Percentiles rank a stretch among this genome's conserved stretches.
phyloP scores from a whole-genome alignment of 163 green algal species.

The Scenedesmus sp. region DNA sequence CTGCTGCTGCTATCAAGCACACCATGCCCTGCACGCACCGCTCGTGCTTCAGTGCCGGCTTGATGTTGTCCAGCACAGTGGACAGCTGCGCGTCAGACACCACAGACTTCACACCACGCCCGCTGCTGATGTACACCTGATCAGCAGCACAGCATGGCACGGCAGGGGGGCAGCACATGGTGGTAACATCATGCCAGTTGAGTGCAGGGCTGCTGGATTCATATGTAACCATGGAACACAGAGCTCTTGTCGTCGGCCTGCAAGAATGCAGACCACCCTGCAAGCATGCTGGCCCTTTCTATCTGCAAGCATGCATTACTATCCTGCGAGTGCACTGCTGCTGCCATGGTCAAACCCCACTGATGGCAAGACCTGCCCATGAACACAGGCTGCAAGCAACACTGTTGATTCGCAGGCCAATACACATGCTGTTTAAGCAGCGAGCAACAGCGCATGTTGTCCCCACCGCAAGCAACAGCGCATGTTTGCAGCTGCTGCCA shows the following conservation, averaged over 20 bases:
- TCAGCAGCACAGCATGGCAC: slow-evolving; percentile 22
- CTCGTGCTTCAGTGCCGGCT: slow-evolving; percentile 29
- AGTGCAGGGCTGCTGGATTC: neutral
- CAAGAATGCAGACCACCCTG: neutral
- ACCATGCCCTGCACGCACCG: neutral
- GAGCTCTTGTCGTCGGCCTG: neutral
- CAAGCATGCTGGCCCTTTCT: neutral
- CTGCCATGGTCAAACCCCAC: too few relatives aligned
- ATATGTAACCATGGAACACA: neutral
- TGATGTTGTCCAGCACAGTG: slow-evolving; percentile 44
- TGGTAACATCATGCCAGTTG: neutral
- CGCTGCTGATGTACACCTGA: slow-evolving; percentile 52
- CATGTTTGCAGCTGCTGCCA: neutral
- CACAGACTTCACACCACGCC: slow-evolving; percentile 9
- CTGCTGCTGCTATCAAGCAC: neutral
- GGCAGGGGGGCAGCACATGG: neutral
- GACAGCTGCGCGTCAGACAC: slow-evolving; percentile 27
- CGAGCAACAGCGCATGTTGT: too few relatives aligned
- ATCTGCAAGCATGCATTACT: neutral
- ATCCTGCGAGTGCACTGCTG: too few relatives aligned
- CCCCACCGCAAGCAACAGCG: neutral
- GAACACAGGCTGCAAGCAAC: too few relatives aligned
- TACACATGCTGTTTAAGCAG: too few relatives aligned
- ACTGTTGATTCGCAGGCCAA: too few relatives aligned
- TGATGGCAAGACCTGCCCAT: too few relatives aligned